These are phyloP conservation scores for Parascedosporium putredinis DNA, from an alignment of 2,329 filamentous ascomycete species.

Conservation along the genomic window DNA sequence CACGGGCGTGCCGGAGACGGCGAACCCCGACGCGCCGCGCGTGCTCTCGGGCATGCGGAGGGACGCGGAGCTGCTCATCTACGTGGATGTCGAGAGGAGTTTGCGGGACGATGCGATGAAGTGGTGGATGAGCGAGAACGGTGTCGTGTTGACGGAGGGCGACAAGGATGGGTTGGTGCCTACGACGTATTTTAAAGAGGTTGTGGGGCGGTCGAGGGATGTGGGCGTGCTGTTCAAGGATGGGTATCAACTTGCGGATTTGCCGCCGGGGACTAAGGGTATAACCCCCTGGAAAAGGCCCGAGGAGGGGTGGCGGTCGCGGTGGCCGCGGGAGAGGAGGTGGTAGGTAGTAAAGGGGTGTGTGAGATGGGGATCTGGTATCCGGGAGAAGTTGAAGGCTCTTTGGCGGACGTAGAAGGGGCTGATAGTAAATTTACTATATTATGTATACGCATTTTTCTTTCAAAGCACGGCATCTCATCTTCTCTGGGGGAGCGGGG, in stretches of 20 bases:
- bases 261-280: constrained; percentile 49
- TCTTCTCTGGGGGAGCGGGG: background rate
- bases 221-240: constrained; percentile 60
- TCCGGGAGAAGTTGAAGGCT: too few relatives aligned
- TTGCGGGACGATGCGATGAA: constrained; percentile 48
- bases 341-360: too few relatives aligned
- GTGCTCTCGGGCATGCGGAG: constrained; percentile 74
- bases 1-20: constrained; percentile 52
- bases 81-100: constrained; percentile 60
- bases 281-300: constrained; percentile 38
- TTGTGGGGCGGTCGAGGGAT: constrained; percentile 49
- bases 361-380: too few relatives aligned
- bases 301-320: constrained; percentile 29
- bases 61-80: constrained; percentile 68
- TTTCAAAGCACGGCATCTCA: too few relatives aligned
- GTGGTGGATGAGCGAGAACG: constrained; percentile 76
- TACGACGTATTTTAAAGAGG: constrained; percentile 59
- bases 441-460: too few relatives aligned
- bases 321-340: constrained; percentile 21
- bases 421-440: too few relatives aligned
- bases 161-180: constrained; percentile 51
- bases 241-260: constrained; percentile 54
- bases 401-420: too few relatives aligned
- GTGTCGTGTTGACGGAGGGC: constrained; percentile 58
- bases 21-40: too few relatives aligned